Evolutionary conservation across 352 stramenopile genomes (phyloP).

Genomic region (Globisporangium echinulatum): DNA sequence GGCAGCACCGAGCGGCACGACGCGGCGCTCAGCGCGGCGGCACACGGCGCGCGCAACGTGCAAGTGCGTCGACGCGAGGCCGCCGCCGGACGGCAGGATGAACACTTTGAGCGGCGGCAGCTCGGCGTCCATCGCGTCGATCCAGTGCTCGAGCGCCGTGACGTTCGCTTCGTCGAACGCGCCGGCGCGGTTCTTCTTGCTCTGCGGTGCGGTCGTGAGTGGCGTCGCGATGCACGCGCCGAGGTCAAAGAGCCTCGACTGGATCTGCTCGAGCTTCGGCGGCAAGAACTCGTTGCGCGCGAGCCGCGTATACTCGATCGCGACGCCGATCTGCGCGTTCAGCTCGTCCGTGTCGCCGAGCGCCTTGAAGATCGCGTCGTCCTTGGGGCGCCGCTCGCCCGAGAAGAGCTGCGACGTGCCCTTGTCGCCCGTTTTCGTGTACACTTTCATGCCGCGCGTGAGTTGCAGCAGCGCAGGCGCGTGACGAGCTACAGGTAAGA

Average conservation of each 20-base stretch:
- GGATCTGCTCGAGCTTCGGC: conserved; percentile 74
- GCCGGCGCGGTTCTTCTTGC: conserved; percentile 57
- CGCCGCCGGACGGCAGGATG: conserved; percentile 75
- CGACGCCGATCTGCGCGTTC: conserved; percentile 72
- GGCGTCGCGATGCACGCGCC: conserved; percentile 86
- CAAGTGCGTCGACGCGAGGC: conserved; percentile 75
- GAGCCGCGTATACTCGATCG: conserved; percentile 42
- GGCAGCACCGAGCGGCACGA: conserved; percentile 65
- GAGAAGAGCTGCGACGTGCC: conserved; percentile 90
- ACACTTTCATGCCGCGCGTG: conserved; percentile 75
- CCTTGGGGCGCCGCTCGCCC: conserved; percentile 81
- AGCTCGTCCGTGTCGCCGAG: conserved; percentile 90
- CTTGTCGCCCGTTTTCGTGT: conserved; percentile 91
- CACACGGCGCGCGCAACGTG: conserved; percentile 84
- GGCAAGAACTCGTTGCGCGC: conserved; percentile 40
- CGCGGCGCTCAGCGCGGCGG: conserved; percentile 78
- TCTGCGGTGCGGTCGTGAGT: conserved; percentile 46
- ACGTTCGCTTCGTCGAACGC: conserved; percentile 65
- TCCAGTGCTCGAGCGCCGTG: conserved; percentile 65
- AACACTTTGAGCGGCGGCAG: conserved; percentile 84
- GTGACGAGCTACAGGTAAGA: neutral
- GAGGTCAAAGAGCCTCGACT: conserved; percentile 89
- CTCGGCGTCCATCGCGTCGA: conserved; percentile 84
- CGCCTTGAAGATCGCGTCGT: conserved; percentile 84
- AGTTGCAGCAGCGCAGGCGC: neutral